Percentiles rank a stretch among this genome's conserved stretches.
These are phyloP conservation scores for Lecanicillium sp. DNA, from an alignment of 2,329 filamentous ascomycete species.

Conservation along the genomic window DNA sequence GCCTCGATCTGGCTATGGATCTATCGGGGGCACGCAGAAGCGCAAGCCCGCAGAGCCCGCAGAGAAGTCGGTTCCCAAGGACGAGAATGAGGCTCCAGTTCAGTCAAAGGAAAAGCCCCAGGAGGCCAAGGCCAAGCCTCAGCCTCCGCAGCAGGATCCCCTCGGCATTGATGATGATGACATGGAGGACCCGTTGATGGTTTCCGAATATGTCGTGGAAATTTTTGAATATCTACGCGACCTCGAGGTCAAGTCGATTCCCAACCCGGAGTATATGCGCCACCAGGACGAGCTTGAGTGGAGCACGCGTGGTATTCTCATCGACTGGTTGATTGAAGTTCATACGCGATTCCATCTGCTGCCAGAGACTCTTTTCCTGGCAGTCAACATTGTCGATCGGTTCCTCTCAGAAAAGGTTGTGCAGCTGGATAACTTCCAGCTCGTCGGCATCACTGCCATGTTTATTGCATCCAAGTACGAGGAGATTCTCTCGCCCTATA, in stretches of 20 bases:
- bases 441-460: slow-evolving; percentile 97
- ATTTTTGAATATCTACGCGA: slow-evolving; percentile 94
- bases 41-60: slow-evolving; percentile 34
- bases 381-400: slow-evolving; percentile 96
- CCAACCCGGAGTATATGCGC: slow-evolving; percentile 91
- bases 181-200: slow-evolving; percentile 90
- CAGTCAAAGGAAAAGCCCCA: slow-evolving; percentile 11
- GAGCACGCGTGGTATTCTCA: slow-evolving; percentile 95
- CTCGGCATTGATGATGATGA: slow-evolving; percentile 79
- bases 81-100: slow-evolving; percentile 14
- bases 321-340: slow-evolving; percentile 98
- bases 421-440: slow-evolving; percentile 87
- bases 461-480: slow-evolving; percentile 99
- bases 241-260: slow-evolving; percentile 68
- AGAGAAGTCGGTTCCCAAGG: slow-evolving; percentile 11
- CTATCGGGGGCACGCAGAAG: slow-evolving; percentile 56
- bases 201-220: slow-evolving; percentile 91
- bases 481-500: slow-evolving; percentile 92
- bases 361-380: slow-evolving; percentile 91
- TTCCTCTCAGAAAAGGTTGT: slow-evolving; percentile 95
- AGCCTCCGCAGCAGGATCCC: slow-evolving; percentile 17
- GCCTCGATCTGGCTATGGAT: slow-evolving; percentile 66
- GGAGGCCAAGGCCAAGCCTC: slow-evolving; percentile 24
- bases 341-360: slow-evolving; percentile 94
- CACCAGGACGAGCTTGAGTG: slow-evolving; percentile 93